Base-by-base conservation (phyloP, 2,329 filamentous ascomycete species). In the Colletotrichum lentis region DNA sequence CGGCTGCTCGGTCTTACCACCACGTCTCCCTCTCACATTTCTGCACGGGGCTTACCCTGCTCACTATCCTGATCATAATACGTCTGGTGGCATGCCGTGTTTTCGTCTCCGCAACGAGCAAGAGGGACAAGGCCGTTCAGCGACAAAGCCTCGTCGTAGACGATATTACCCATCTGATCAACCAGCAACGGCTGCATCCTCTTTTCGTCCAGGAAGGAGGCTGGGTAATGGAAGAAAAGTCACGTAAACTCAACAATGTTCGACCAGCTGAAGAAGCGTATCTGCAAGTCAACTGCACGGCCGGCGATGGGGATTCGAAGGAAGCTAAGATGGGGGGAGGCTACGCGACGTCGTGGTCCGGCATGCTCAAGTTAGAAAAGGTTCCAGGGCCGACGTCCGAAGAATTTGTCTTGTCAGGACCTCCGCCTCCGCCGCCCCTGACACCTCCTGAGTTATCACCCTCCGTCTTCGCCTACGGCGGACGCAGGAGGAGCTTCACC, bases 351-450 rank as follows among this genome's bases (percentile, higher is more conserved):
- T 54, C 41, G 22, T 12, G 37, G 20, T 14, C 46, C 53, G 43
- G n/a, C 46, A 41, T 58, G 22, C 57, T 58, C 31, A 39, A 22
- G 18, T 43, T 31, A 16, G 44, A 53, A 18, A 57, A 44, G 12
- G 24, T 41, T 43, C 20, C 44, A 10, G 72, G 72, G 53, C 59
- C 67, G n/a, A 47, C 55, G 39, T 54, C 65, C 49, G 52, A 69
- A 20, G 35, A 53, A 24, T 67, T 67, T 37, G 62, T 62, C 69
- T 74, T 79, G 68, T 75, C 78, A 55, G 77, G 80, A 52, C 78
- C 78, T 62, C 81, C 80, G 59, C 83, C 80, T 57, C 81, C 84
- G 52, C 81, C 81, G 64, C 84, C 84, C 64, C 74, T 86, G 72
- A 86, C 82, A 50, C 81, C 84, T 12, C 82, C 84, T 8, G 79